Percentiles rank a stretch among this genome's conserved stretches.
Evolutionary conservation across 75 land plant species (phyloP).

Genomic region (Isoetes taiwanensis): DNA sequence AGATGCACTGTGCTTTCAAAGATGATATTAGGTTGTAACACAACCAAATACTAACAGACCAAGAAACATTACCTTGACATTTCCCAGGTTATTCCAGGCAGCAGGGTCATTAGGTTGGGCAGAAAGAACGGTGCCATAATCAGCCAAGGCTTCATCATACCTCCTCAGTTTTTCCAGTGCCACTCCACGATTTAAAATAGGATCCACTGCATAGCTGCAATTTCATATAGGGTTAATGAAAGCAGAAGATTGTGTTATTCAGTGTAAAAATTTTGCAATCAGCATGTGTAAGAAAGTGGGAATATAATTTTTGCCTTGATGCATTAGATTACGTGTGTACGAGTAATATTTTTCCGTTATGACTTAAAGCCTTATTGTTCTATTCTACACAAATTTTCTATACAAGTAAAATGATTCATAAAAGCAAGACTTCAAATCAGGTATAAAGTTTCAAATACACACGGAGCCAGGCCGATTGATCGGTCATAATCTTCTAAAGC

Average conservation of each 20-base stretch:
- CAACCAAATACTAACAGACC: not conserved
- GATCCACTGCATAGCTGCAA: conserved; percentile 33
- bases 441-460: conserved; percentile 8
- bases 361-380: no score
- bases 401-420: no score
- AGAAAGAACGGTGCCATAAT: conserved; percentile 24
- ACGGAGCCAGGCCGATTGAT: conserved; percentile 30
- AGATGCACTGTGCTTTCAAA: not conserved
- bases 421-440: no score
- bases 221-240: no score
- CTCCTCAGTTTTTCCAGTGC: conserved; percentile 25
- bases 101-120: conserved; percentile 34
- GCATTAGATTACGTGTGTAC: no score
- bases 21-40: not conserved
- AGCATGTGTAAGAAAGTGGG: no score
- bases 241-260: no score
- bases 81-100: conserved; percentile 37
- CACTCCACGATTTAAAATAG: conserved; percentile 31
- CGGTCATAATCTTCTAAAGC: conserved; percentile 31
- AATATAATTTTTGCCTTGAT: no score
- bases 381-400: no score
- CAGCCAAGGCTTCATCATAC: conserved; percentile 25
- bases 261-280: no score
- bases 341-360: not conserved
- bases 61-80: conserved; percentile 16